These are phyloP conservation scores for Pulchroboletus neoregius DNA, from an alignment of 1,284 basidiomycete species.

Conservation along the genomic window DNA sequence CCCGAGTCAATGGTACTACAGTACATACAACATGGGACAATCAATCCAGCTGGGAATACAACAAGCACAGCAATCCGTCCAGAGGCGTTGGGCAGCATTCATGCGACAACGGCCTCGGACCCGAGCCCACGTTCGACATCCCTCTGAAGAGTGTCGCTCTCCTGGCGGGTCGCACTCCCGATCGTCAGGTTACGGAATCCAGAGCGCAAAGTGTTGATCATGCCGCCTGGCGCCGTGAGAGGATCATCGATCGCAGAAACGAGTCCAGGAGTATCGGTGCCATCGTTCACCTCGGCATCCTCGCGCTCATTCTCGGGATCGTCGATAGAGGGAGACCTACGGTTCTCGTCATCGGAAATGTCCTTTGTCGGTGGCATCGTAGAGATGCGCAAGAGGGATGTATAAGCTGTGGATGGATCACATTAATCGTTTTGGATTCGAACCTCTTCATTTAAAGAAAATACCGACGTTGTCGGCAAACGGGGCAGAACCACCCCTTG, in stretches of 20 bases:
- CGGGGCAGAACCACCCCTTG: conserved; percentile 93
- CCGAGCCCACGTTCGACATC: conserved; percentile 37
- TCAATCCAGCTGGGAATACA: conserved; percentile 2
- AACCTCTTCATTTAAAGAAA: conserved; percentile 2
- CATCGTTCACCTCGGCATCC: conserved; percentile 6
- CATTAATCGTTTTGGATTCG: neutral
- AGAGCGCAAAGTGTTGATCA: conserved; percentile 35
- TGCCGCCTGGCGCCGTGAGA: conserved; percentile 19
- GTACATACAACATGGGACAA: conserved; percentile 1
- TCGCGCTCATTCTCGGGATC: conserved; percentile 29
- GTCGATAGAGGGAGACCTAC: conserved; percentile 36
- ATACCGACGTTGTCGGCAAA: conserved; percentile 80
- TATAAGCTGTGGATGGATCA: conserved; percentile 61
- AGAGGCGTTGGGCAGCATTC: conserved; percentile 1
- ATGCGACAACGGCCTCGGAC: conserved; percentile 13
- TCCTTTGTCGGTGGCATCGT: conserved; percentile 60
- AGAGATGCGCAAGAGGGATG: conserved; percentile 79
- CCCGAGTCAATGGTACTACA: neutral
- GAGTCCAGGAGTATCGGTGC: neutral
- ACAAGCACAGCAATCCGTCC: neutral
- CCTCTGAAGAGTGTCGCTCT: conserved; percentile 30
- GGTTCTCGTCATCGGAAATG: conserved; percentile 35
- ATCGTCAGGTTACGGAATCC: conserved; percentile 32
- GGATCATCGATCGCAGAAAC: conserved; percentile 12
- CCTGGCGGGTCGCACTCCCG: conserved; percentile 13